Evolutionary conservation across 495 filamentous ascomycete species (phyloP), one percentile per base, ranked within the genome.

Genomic region (Friedmanniomyces simplex): DNA sequence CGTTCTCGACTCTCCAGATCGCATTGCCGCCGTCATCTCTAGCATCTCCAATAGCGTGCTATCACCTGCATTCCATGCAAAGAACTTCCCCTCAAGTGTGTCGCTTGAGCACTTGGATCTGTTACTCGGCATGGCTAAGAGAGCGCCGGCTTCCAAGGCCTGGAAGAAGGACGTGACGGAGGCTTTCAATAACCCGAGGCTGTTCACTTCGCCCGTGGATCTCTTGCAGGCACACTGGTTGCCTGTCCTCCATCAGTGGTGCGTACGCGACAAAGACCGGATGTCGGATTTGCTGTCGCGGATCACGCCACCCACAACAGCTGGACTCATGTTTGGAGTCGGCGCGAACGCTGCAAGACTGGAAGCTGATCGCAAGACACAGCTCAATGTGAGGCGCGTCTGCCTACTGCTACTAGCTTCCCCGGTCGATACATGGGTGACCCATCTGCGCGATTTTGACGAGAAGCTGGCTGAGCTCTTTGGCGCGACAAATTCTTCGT

Each of bases 261-360:
- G 82, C 16, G 70, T 91, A 16, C 79, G 77, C 18, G 93, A 99
- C 64, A 95, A 93, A 68, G 93, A 96, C 56, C 81, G 88, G 20
- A 79, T 99, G 69, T 72, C 82, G 1, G 94, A 97, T 54, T 72
- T 96, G 2, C 68, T 97, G 14, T 75, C 78, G 39, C 82, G 89
- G 25, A 76, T 97, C 36, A 82, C 87, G 6, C 79, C 90, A 2
- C 93, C 93, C 10, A 89, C 89, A 16, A 87, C 93, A n/a, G 94
- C 93, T 0, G 94, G 93, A 16, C 95, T 97, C 54, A 89, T 99
- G 68, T 99, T 99, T 60, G 93, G 93, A 22, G 93, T 99, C 5
- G 93, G 93, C 50, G 94, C 93, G 7, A 91, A 87, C 34, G 91
- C 91, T 24, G 93, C 93, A n/a, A 79, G 93, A 57, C 75, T 89